phyloP scores from a whole-genome alignment of 2,329 filamentous ascomycete species.

The Metarhizium humberi region DNA sequence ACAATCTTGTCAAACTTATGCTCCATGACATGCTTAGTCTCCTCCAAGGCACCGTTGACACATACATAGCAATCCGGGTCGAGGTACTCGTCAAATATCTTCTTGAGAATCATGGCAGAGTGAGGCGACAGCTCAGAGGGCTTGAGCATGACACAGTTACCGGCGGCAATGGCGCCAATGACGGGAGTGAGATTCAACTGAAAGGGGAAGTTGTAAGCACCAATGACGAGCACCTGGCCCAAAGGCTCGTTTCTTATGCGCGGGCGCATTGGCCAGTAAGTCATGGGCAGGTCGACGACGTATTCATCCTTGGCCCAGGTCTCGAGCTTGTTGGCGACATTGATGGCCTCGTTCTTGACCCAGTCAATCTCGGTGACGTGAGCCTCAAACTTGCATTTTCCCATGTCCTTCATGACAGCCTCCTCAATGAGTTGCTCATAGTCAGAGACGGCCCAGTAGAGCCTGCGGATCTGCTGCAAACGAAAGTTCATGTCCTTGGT shows the following conservation, averaged over 20 bases:
- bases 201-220: slow-evolving; percentile 90
- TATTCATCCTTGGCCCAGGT: slow-evolving; percentile 78
- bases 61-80: slow-evolving; percentile 69
- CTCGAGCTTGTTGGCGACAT: slow-evolving; percentile 66
- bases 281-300: slow-evolving; percentile 57
- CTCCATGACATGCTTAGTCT: slow-evolving; percentile 73
- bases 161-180: slow-evolving; percentile 84
- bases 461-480: slow-evolving; percentile 76
- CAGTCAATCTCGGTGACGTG: slow-evolving; percentile 67
- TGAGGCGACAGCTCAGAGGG: slow-evolving; percentile 75
- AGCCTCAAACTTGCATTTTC: slow-evolving; percentile 69
- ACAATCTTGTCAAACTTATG: slow-evolving; percentile 98
- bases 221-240: slow-evolving; percentile 75
- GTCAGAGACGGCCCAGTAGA: slow-evolving; percentile 89
- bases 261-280: slow-evolving; percentile 60
- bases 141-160: slow-evolving; percentile 85
- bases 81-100: slow-evolving; percentile 65
- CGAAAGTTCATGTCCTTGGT: slow-evolving; percentile 79
- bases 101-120: slow-evolving; percentile 69
- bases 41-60: slow-evolving; percentile 71
- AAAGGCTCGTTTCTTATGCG: slow-evolving; percentile 81
- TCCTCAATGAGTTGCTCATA: slow-evolving; percentile 62
- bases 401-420: slow-evolving; percentile 68
- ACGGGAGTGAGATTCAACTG: slow-evolving; percentile 70
- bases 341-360: slow-evolving; percentile 72